Evolutionary conservation across 2,329 filamentous ascomycete species (phyloP).

Genomic region (Alternaria gansuensis): DNA sequence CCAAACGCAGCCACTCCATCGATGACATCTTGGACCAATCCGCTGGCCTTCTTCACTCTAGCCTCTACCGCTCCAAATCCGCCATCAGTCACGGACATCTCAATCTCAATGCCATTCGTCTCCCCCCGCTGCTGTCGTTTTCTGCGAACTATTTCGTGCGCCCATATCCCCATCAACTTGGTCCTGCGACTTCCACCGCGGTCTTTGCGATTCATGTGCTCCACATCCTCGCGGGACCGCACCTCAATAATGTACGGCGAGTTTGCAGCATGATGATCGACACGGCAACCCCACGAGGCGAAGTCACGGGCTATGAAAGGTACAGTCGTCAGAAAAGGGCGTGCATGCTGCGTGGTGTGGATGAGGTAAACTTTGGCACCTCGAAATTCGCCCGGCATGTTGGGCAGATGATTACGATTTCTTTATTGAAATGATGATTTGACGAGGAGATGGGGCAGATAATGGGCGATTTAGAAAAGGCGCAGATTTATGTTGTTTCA

Average conservation of each 20-base stretch:
- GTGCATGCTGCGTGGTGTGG: constrained; percentile 12
- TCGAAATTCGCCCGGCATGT: constrained; percentile 5
- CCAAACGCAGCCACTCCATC: constrained; percentile 16
- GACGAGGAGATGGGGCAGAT: background rate
- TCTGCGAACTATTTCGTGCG: constrained; percentile 21
- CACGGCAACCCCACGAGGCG: constrained; percentile 25
- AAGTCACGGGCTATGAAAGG: constrained; percentile 33
- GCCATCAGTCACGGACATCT: background rate
- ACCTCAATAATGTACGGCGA: constrained; percentile 30
- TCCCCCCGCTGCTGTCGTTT: constrained; percentile 11
- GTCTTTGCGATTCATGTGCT: constrained; percentile 13
- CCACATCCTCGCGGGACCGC: constrained; percentile 16
- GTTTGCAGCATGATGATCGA: constrained; percentile 20
- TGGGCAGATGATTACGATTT: background rate
- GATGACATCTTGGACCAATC: constrained; percentile 25
- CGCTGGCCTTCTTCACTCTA: constrained; percentile 12
- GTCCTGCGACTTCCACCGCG: constrained; percentile 18
- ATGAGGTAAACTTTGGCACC: constrained; percentile 24
- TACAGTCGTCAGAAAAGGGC: constrained; percentile 26
- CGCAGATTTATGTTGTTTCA: constrained; percentile 5
- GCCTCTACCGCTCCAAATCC: constrained; percentile 1
- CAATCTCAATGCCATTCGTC: background rate
- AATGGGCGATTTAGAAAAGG: background rate
- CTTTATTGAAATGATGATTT: background rate
- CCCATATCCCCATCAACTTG: constrained; percentile 32